Base-by-base conservation (phyloP, 768 basidiomycete genomes). In the Russula sp. region DNA sequence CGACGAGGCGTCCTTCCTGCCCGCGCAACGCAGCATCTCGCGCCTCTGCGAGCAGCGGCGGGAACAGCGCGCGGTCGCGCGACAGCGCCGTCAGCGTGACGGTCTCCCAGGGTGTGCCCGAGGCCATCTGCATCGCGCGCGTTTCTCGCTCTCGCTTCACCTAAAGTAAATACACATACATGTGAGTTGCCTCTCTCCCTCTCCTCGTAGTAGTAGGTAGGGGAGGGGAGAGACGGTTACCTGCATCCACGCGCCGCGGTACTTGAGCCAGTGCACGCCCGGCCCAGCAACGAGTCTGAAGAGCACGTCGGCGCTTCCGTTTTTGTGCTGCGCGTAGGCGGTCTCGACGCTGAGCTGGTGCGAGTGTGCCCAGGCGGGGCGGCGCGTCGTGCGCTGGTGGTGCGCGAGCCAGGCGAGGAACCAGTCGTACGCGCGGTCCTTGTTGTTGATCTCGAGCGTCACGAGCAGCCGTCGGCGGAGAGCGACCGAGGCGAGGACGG, bases 311-410 rank as follows among this genome's bases (percentile, higher is more conserved):
- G 89, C 88, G 71, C 89, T 92, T 48, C 95, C 96, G 71, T 98
- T 97, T 72, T 89, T 88, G 55, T 86, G 84, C 65, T 94, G 87
- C 73, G 95, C 89, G 62, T 93, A 86, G 52, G 83, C 83, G 1
- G 97, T 99, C 75, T 95, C 94, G 3, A 99, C 94, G 69, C 93
- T 95, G 7, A 99, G 81, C 71, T 98, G 88, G 75, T 98, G 96
- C 71, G 90, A 93, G 51, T 85, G 82, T 55, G 87, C 75, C 84
- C 84, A 88, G 22, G 60, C 74, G 71, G 48, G 73, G 14, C 69
- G 64, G 47, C 53, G 68, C 48, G 51, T 39, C n/a, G 63, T 54
- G 34, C 59, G 63, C 66, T 34, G 69, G 64, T 91, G 87, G 54
- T 82, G 81, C 7, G 94, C 84, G 90, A 98, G 91, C 96, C 97